Conservation (phyloP, 2,329 filamentous ascomycete species). For the Dendrostoma leiphaemia region DNA sequence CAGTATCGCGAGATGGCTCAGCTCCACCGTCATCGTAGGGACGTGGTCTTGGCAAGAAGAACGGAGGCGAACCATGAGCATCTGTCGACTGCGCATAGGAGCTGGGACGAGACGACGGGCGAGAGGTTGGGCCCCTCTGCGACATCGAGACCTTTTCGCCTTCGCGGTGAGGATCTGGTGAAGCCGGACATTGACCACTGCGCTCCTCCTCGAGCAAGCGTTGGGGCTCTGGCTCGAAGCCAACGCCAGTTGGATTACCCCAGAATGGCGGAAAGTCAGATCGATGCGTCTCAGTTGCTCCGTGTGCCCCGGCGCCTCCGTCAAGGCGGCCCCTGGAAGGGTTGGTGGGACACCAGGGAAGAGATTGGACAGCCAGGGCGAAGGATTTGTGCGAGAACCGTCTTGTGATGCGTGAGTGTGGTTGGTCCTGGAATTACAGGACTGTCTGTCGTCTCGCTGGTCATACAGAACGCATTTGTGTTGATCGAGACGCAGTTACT, state of each 20-base stretch:
- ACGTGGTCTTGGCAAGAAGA: constrained; percentile 28
- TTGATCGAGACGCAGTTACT: constrained; percentile 4
- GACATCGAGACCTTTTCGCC: constrained; percentile 64
- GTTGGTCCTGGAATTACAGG: constrained; percentile 10
- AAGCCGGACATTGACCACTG: constrained; percentile 57
- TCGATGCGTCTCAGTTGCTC: constrained; percentile 5
- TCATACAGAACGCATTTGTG: constrained; percentile 14
- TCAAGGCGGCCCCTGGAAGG: constrained; percentile 19
- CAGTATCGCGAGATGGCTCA: constrained; percentile 27
- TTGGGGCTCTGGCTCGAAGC: constrained; percentile 21
- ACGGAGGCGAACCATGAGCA: constrained; percentile 27
- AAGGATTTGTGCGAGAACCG: constrained; percentile 17
- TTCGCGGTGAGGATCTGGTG: constrained; percentile 47
- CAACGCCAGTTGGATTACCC: constrained; percentile 13
- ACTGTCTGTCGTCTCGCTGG: constrained; percentile 10
- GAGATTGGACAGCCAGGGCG: constrained; percentile 26
- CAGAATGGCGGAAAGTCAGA: constrained; percentile 5
- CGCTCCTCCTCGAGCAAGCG: constrained; percentile 23
- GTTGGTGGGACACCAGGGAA: constrained; percentile 21
- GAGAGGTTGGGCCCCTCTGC: constrained; percentile 57
- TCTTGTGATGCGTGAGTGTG: constrained; percentile 10
- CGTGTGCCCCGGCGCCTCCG: constrained; percentile 15
- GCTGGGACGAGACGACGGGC: constrained; percentile 51
- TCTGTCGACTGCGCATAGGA: constrained; percentile 43
- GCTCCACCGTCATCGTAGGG: constrained; percentile 29